A percentile compares a stretch with the other conserved stretches of the same genome.
These are phyloP conservation scores for Trametes maxima DNA, from an alignment of 768 basidiomycete species.

Conservation along the genomic window DNA sequence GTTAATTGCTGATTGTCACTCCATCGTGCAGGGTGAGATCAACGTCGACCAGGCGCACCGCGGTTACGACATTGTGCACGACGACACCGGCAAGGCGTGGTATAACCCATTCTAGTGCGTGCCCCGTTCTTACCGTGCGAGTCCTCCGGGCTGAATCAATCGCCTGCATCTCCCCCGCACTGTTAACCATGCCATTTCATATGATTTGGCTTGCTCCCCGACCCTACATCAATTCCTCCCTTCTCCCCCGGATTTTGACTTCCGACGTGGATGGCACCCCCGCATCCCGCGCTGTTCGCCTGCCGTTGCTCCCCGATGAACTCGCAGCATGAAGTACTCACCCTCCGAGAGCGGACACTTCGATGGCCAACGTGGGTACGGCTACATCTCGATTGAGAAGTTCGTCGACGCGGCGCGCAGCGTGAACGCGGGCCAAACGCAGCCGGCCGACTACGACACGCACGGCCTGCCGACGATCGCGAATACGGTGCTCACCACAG, in stretches of 20 bases:
- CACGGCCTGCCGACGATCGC: slow-evolving; percentile 86
- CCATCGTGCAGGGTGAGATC: slow-evolving; percentile 73
- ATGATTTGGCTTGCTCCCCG: background rate
- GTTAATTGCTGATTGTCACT: slow-evolving; percentile 7
- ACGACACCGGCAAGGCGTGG: slow-evolving; percentile 82
- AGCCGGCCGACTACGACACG: slow-evolving; percentile 73
- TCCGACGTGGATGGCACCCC: background rate
- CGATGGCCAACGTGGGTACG: slow-evolving; percentile 93
- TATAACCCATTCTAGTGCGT: slow-evolving; percentile 92
- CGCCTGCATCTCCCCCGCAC: background rate
- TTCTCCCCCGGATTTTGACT: background rate
- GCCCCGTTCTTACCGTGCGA: slow-evolving; percentile 13
- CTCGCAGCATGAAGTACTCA: slow-evolving; percentile 86
- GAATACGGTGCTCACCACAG: slow-evolving; percentile 86
- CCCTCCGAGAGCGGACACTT: slow-evolving; percentile 91
- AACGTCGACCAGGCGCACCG: slow-evolving; percentile 92
- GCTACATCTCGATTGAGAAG: slow-evolving; percentile 89
- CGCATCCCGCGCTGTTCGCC: background rate
- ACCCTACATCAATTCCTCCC: background rate
- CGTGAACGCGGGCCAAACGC: slow-evolving; percentile 70
- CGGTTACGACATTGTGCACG: slow-evolving; percentile 88
- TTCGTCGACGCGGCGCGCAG: slow-evolving; percentile 83
- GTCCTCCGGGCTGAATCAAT: slow-evolving; percentile 14
- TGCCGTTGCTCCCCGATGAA: background rate
- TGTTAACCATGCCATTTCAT: background rate